Percentiles rank a stretch among this genome's conserved stretches.
Evolutionary conservation across 768 basidiomycete species (phyloP).

Genomic region (Kwoniella europaea): DNA sequence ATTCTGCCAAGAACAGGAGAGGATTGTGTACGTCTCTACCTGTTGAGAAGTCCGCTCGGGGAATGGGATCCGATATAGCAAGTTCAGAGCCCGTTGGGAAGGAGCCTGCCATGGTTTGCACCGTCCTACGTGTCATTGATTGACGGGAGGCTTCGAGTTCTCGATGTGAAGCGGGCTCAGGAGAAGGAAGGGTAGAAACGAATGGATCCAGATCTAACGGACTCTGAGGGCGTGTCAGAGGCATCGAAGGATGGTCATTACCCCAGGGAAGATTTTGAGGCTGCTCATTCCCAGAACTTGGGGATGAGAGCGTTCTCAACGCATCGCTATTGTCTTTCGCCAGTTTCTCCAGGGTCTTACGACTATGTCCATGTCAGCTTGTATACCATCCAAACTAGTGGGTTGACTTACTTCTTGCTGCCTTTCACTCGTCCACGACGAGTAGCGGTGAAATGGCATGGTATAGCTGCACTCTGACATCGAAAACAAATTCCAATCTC

Average conservation of each 20-base stretch:
- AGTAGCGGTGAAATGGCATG: conserved; percentile 12
- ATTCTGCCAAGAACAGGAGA: conserved; percentile 21
- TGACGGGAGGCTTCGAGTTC: background rate
- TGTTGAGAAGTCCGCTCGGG: conserved; percentile 13
- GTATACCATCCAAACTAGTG: no score
- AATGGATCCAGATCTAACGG: conserved; percentile 16
- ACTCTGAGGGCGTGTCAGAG: conserved; percentile 4
- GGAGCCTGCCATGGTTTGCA: conserved; percentile 9
- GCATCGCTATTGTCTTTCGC: background rate
- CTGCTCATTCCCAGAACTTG: background rate
- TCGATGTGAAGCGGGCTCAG: background rate
- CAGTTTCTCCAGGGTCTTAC: conserved; percentile 19
- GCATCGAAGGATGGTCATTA: background rate
- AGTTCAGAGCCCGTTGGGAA: conserved; percentile 18
- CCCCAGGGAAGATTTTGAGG: background rate
- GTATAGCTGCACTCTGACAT: conserved; percentile 20
- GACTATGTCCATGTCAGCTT: background rate
- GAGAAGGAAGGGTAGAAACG: conserved; percentile 4
- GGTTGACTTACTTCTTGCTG: conserved; percentile 22
- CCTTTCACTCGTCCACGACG: conserved; percentile 26
- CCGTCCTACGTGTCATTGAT: conserved; percentile 9
- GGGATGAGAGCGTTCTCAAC: background rate
- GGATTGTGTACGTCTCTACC: conserved; percentile 20
- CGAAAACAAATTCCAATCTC: conserved; percentile 9
- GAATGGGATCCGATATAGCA: background rate